phyloP scores from a whole-genome alignment of 1,284 basidiomycete genomes.

The Rhodotorula mucilaginosa region DNA sequence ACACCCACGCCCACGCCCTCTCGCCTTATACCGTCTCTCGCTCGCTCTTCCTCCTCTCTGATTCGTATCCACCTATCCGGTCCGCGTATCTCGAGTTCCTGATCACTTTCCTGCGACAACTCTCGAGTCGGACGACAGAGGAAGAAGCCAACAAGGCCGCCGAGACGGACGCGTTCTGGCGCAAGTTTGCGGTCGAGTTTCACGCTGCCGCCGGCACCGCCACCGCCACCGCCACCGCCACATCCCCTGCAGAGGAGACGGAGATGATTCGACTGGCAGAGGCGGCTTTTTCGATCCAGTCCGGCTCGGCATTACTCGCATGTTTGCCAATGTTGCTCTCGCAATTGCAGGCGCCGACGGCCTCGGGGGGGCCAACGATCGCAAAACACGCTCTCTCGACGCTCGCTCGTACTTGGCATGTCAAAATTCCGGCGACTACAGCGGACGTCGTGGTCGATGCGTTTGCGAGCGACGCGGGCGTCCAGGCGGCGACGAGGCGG shows the following conservation, averaged over 20 bases:
- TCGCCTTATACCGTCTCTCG: conserved; percentile 68
- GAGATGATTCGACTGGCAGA: neutral
- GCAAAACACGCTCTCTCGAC: neutral
- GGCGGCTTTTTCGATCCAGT: neutral
- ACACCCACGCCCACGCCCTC: neutral
- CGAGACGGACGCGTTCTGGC: conserved; percentile 60
- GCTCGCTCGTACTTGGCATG: neutral
- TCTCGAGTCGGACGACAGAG: neutral
- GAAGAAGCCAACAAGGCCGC: conserved; percentile 43
- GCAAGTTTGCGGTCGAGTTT: conserved; percentile 53
- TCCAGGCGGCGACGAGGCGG: neutral
- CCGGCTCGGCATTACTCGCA: neutral
- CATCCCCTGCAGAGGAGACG: neutral
- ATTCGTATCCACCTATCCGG: conserved; percentile 68
- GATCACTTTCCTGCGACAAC: conserved; percentile 47
- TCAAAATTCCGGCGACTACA: neutral
- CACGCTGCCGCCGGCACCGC: neutral
- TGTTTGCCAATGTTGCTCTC: neutral
- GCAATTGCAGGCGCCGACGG: neutral
- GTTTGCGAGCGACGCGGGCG: neutral
- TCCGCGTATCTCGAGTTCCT: conserved; percentile 71
- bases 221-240: neutral
- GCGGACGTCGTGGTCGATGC: conserved; percentile 1
- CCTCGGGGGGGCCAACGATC: too few relatives aligned
- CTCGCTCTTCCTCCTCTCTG: conserved; percentile 76